Evolutionary conservation across 1,284 basidiomycete species (phyloP).

Genomic region (Tilletia horrida): DNA sequence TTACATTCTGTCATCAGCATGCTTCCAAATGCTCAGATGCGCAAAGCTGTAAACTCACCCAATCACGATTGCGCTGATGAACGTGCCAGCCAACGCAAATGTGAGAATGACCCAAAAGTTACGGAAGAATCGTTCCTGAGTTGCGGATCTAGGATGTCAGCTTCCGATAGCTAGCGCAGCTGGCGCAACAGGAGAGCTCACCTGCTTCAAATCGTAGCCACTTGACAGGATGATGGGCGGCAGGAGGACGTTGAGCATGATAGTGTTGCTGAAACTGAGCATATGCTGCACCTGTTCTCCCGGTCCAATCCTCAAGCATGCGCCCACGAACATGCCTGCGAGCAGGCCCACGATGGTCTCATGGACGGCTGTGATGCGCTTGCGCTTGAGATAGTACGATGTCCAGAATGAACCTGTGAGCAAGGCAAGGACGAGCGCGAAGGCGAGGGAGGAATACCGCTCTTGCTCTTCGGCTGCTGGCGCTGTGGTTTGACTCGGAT

Average conservation of each 20-base stretch:
- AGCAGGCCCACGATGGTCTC: conserved; percentile 95
- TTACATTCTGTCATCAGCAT: not conserved
- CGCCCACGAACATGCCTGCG: conserved; percentile 87
- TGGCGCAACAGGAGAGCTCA: conserved; percentile 51
- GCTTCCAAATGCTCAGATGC: no score
- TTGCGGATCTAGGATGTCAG: not conserved
- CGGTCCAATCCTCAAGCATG: conserved; percentile 82
- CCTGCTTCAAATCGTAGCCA: conserved; percentile 95
- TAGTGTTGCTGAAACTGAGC: conserved; percentile 93
- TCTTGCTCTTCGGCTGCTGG: conserved; percentile 51
- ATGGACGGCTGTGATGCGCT: conserved; percentile 89
- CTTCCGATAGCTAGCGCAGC: no score
- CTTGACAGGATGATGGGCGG: conserved; percentile 98
- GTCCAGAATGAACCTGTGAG: conserved; percentile 92
- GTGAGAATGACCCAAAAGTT: conserved; percentile 68
- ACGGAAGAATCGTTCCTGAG: conserved; percentile 91
- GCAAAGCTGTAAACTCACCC: conserved; percentile 65
- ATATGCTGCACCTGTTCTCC: conserved; percentile 93
- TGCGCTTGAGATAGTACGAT: conserved; percentile 96
- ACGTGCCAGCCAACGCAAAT: conserved; percentile 94
- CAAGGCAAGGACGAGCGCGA: conserved; percentile 75
- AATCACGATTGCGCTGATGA: conserved; percentile 91
- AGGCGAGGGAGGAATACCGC: conserved; percentile 50
- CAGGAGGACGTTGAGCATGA: conserved; percentile 95
- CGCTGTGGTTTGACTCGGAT: conserved; percentile 21